Base-by-base conservation (phyloP, 441 rosid genomes). In the Gossypium gossypioides region DNA sequence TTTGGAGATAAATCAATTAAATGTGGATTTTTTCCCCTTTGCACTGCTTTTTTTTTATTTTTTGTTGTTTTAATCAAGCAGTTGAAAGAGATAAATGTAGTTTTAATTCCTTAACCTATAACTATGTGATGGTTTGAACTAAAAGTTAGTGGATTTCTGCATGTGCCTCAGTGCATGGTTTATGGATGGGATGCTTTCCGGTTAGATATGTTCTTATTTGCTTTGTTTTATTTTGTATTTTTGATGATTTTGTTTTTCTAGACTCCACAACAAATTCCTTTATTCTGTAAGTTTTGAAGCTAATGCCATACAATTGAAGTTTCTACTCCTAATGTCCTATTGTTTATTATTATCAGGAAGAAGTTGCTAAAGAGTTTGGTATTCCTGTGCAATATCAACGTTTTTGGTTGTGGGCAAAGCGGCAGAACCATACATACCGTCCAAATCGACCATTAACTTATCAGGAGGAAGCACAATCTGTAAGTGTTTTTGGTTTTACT, bases 391-490 rank as follows among this genome's bases (percentile, higher is more conserved):
- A 83, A 78, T 81, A 64, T 78, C 88, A 85, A 68, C 84, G 88
- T 15, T 85, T 83, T 72, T 85, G 88, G 88, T 72, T 85, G 58
- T 85, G 88, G 88, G 86, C 84, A 69, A 81, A 85, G 84, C 85
- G 86, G 29, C 84, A 79, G 66, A 85, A 83, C 71, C 80, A 83
- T 62, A 85, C 88, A 12, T 83, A 85, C 73, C 88, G 88, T 37
- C 86, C 86, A 52, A 83, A 83, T 63, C 78, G 86, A 55, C 86
- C 80, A n/a, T 68, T 85, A 73, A 75, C 78, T 12, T 62, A 72
- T 44, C 80, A 71, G 65, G 88, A 85, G 77, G 84, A 85, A 73
- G 80, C 77, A 32, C 82, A 81, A 37, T 59, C 84, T 0, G 88
- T 81, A 77, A 81, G 86, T 24, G 22, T 58, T 74, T 40, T 75